A percentile compares a stretch with the other conserved stretches of the same genome.
Evolutionary conservation across 2,329 filamentous ascomycete genomes (phyloP).

Genomic region (Trichophyton verrucosum): DNA sequence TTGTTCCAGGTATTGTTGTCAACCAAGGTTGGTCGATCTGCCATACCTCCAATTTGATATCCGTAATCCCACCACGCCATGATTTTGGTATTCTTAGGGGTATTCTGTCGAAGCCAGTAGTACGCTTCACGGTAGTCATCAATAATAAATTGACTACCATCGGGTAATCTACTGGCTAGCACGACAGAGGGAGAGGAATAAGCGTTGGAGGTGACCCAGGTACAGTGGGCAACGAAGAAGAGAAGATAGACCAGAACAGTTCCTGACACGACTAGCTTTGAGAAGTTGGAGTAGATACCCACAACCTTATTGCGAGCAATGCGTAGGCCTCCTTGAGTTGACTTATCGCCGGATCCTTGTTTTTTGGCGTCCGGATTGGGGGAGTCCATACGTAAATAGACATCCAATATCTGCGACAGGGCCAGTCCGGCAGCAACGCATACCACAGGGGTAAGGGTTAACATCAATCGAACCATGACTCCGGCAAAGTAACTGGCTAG

Average conservation of each 20-base stretch:
- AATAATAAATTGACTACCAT: conserved; percentile 95
- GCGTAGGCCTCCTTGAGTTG: conserved; percentile 41
- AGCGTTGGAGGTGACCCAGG: conserved; percentile 97
- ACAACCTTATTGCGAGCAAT: conserved; percentile 61
- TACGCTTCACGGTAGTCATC: conserved; percentile 99
- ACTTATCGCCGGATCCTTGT: conserved; percentile 28
- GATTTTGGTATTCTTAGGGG: conserved; percentile 84
- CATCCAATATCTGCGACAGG: conserved; percentile 76
- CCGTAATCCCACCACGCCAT: conserved; percentile 99
- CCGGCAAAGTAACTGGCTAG: conserved; percentile 96
- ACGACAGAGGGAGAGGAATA: conserved; percentile 98
- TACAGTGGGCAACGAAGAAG: conserved; percentile 93
- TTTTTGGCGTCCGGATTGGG: conserved; percentile 43
- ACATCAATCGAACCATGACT: conserved; percentile 98
- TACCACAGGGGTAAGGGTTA: conserved; percentile 90
- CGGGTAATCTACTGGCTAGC: conserved; percentile 77
- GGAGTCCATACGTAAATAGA: conserved; percentile 58
- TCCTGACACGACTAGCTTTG: conserved; percentile 64
- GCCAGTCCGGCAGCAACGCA: conserved; percentile 88
- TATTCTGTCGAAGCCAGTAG: conserved; percentile 98
- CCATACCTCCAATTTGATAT: conserved; percentile 99
- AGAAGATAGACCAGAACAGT: conserved; percentile 68
- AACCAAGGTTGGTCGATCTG: conserved; percentile 87
- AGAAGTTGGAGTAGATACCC: conserved; percentile 69
- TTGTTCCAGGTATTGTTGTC: conserved; percentile 99